Evolutionary conservation across 2,329 filamentous ascomycete species (phyloP).

Genomic region (Didymella keratinophila): DNA sequence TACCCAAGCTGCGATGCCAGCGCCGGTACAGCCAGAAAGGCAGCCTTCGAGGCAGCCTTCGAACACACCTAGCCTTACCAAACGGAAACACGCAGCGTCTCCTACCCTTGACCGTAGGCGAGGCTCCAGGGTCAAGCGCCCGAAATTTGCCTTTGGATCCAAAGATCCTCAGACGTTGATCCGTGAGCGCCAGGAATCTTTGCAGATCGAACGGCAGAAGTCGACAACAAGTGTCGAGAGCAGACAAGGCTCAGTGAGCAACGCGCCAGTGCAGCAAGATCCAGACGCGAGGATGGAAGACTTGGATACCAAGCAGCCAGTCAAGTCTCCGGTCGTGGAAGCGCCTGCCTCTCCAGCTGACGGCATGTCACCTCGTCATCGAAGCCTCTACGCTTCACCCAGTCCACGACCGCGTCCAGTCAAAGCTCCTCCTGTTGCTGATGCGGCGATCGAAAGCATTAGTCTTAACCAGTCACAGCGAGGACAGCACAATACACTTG

Average conservation of each 20-base stretch:
- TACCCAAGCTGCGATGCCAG: neutral
- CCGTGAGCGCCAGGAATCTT: neutral
- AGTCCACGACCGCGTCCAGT: slow-evolving; percentile 10
- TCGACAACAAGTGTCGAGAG: slow-evolving; percentile 27
- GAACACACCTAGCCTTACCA: slow-evolving; percentile 17
- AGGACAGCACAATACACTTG: neutral
- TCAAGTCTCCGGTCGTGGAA: neutral
- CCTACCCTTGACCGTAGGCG: slow-evolving; percentile 29
- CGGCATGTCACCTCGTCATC: slow-evolving; percentile 32
- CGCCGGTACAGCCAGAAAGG: neutral
- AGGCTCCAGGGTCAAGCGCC: slow-evolving; percentile 28
- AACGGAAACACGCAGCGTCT: slow-evolving; percentile 36
- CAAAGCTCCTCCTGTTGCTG: neutral
- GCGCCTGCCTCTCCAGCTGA: neutral
- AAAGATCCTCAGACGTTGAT: neutral
- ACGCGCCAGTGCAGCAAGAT: neutral
- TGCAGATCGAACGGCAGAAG: slow-evolving; percentile 18
- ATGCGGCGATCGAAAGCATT: neutral
- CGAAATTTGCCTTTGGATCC: slow-evolving; percentile 29
- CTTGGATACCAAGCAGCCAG: neutral
- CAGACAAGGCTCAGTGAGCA: slow-evolving; percentile 6
- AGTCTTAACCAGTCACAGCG: neutral
- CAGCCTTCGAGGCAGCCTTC: neutral
- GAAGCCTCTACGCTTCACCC: slow-evolving; percentile 28
- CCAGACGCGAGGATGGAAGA: slow-evolving; percentile 20